Evolutionary conservation across 2,329 filamentous ascomycete genomes (phyloP), one percentile per base, ranked within the genome.

Genomic region (Emmonsiellopsis sp.): DNA sequence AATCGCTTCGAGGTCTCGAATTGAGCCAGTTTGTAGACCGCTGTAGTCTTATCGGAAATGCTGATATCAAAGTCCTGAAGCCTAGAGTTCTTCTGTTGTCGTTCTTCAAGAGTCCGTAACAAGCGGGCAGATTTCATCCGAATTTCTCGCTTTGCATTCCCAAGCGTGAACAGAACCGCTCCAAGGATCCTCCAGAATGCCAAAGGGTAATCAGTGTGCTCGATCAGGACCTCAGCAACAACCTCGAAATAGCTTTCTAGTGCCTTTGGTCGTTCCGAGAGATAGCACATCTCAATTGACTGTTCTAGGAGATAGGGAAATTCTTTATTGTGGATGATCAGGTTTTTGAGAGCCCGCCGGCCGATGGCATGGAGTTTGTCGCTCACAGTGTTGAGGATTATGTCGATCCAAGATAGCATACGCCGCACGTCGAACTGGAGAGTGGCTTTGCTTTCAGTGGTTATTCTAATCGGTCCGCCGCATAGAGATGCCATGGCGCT

Each of bases 41-140:
- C 91, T 60, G 95, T 95, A 0, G 94, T 98, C 72, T 96, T 97
- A 72, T 98, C 94, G 0, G 92, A 94, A 54, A 98, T 93, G 67
- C 91, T 96, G 63, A 98, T 97, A 64, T 98, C 93, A 55, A 96
- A 94, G 67, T 98, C 93, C 66, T 95, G 89, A 6, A 98, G 83
- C 65, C 94, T 94, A 1, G 92, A 95, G 59, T 83, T 93, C 59
- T 87, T 86, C 58, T 85, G 82, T 59, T 93, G 87, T 26, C 89
- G 82, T 59, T 90, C 84, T 69, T 97, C 93, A 1, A 97, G 75
- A 0, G 83, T 84, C 41, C 90, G 82, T 10, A 98, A 76, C 34
- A 97, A 76, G 48, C 85, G 82, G 0, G 87, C 87, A 1, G 93
- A 93, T 67, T 94, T 94, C 62, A 89, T 90, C 42, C 93, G 80